Base-by-base conservation (phyloP, 1,284 basidiomycete species). In the Inonotus obliquus region DNA sequence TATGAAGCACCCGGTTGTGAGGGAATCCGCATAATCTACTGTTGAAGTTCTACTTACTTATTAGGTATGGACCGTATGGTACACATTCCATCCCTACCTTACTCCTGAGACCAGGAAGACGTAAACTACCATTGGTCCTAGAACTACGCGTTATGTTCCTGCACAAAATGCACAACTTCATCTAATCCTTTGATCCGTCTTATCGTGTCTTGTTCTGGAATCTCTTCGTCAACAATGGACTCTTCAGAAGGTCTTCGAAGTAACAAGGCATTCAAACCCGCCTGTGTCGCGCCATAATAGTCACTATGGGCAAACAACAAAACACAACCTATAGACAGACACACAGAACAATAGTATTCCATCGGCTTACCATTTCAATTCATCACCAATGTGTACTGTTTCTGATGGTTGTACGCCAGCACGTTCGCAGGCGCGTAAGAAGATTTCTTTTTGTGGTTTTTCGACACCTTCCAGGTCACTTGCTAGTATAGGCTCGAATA, bases 331-430 rank as follows among this genome's bases (percentile, higher is more conserved):
- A 48, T 17, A 35, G 32, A 54, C 14, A 48, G 13, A 27, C 52
- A 48, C 38, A 7, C 14, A 45, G 29, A 57, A n/a, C 29, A 21
- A 59, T 27, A n/a, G 17, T 39, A 51, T 4, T 19, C 66, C 23
- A 29, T 37, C 25, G 10, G 67, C 81, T 65, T 66, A 89, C 89
- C 79, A 79, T 51, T 77, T 69, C 39, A 89, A 69, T 65, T 91
- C 88, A 69, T 92, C 89, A 2, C 89, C 89, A 53, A 91, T 79
- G 67, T 91, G 89, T 32, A 90, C 67, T 35, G 79, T 80, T 67
- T 87, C 78, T 10, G 72, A 67, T 0, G 75, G 71, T 25, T 65
- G 64, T 14, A 81, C 63, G 32, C 72, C 62, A 13, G 67, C 65
- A 38, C 67, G 63, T 45, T 65, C 52, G 59, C 71, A 74, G 0